These are phyloP conservation scores for Phytophthora agathidicida DNA, from an alignment of 352 stramenopile species.

Conservation along the genomic window DNA sequence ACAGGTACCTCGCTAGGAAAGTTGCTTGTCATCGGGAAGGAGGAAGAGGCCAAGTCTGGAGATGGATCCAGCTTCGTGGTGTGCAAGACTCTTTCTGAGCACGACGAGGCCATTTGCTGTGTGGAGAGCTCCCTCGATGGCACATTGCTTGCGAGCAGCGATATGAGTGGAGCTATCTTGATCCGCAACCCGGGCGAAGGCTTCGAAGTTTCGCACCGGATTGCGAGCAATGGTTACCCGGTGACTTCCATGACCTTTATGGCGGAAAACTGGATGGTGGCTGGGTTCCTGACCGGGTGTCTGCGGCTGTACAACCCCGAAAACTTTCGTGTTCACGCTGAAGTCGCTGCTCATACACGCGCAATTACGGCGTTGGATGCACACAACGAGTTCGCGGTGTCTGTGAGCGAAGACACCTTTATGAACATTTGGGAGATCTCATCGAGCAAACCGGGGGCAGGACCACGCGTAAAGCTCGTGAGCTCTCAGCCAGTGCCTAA, in stretches of 20 bases:
- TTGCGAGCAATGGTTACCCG: conserved; percentile 49
- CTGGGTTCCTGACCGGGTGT: conserved; percentile 60
- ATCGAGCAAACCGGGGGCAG: conserved; percentile 21
- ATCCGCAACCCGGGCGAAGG: conserved; percentile 55
- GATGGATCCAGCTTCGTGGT: conserved; percentile 63
- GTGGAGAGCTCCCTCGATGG: conserved; percentile 53
- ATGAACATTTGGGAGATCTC: conserved; percentile 77
- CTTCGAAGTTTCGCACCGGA: conserved; percentile 70
- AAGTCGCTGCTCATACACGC: conserved; percentile 74
- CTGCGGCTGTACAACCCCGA: conserved; percentile 64
- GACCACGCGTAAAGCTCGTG: conserved; percentile 46
- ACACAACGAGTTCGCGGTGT: conserved; percentile 55
- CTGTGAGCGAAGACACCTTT: conserved; percentile 80
- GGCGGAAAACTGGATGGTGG: conserved; percentile 57
- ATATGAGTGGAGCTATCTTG: conserved; percentile 64
- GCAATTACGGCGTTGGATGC: conserved; percentile 70
- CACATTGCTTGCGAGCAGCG: conserved; percentile 55
- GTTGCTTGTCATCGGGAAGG: conserved; percentile 62
- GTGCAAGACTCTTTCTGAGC: conserved; percentile 57
- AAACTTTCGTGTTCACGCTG: conserved; percentile 55
- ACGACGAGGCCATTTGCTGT: conserved; percentile 64
- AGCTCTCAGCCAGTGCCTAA: conserved; percentile 71
- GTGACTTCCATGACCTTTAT: conserved; percentile 64
- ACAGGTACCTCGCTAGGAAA: conserved; percentile 64
- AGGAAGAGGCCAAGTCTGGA: conserved; percentile 54